These are phyloP conservation scores for Carex arenaria DNA, from an alignment of 202 grass and related monocot genomes.

Conservation along the genomic window DNA sequence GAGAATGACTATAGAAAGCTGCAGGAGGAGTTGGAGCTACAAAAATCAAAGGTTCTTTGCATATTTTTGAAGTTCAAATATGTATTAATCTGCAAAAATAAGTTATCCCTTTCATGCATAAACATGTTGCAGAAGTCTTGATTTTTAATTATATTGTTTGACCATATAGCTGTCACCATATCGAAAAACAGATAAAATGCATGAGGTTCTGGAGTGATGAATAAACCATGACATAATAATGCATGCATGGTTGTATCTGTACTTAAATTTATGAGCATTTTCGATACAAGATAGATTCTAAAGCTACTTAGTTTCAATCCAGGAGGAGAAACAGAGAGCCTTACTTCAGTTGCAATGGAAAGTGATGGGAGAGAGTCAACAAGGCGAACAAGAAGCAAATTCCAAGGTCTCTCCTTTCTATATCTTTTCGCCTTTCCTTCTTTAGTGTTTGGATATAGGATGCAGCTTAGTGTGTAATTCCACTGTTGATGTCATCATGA, in stretches of 20 bases:
- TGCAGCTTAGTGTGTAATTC: not conserved
- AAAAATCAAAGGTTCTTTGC: slow-evolving; percentile 77
- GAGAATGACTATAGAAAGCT: slow-evolving; percentile 78
- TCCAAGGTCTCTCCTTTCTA: slow-evolving; percentile 58
- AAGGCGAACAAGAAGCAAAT: slow-evolving; percentile 89
- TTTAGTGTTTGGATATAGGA: not conserved
- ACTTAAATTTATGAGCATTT: slow-evolving; percentile 8
- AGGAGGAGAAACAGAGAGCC: slow-evolving; percentile 97
- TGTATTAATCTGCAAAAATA: not conserved
- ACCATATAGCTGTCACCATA: not conserved
- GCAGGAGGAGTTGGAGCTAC: slow-evolving; percentile 81
- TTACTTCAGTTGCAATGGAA: slow-evolving; percentile 92
- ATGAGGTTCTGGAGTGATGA: not conserved
- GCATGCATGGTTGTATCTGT: not conserved
- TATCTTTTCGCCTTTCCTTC: not conserved
- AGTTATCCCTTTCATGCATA: not conserved
- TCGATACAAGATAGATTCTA: slow-evolving; percentile 18
- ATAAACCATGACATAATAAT: not conserved
- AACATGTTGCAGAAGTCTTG: not conserved
- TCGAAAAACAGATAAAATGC: not conserved
- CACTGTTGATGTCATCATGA: not conserved
- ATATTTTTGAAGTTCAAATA: not conserved
- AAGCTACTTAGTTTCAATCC: slow-evolving; percentile 29
- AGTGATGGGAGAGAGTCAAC: slow-evolving; percentile 96
- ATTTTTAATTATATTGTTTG: not conserved